Evolutionary conservation across 192 early-diverging fungal species (phyloP).

Genomic region (Coemansia sp.): DNA sequence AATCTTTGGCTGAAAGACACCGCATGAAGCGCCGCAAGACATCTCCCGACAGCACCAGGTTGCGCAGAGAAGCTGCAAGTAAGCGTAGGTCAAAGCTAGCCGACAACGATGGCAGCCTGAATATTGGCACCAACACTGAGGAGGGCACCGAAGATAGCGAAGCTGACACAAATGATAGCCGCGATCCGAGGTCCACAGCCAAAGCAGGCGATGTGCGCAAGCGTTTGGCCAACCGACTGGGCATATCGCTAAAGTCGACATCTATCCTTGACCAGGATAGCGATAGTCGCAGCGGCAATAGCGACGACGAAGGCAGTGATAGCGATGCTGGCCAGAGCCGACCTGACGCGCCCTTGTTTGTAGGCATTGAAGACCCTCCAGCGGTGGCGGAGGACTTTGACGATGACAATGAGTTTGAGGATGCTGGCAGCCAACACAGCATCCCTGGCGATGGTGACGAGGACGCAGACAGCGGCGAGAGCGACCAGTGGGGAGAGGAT

Average conservation of each 20-base stretch:
- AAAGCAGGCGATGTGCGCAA: background rate
- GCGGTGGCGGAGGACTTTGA: background rate
- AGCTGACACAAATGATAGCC: slow-evolving; percentile 2
- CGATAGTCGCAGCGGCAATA: slow-evolving; percentile 6
- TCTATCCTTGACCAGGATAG: slow-evolving; percentile 8
- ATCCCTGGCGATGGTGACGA: background rate
- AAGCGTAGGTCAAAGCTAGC: slow-evolving; percentile 14
- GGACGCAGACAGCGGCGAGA: slow-evolving; percentile 6
- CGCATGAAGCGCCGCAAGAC: slow-evolving; percentile 31
- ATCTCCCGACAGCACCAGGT: slow-evolving; percentile 11
- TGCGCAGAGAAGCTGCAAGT: background rate
- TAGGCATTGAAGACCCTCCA: slow-evolving; percentile 15
- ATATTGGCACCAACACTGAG: slow-evolving; percentile 21
- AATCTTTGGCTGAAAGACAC: background rate
- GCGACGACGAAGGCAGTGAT: slow-evolving; percentile 13
- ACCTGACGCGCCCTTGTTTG: slow-evolving; percentile 18
- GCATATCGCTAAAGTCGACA: slow-evolving; percentile 9
- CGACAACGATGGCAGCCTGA: slow-evolving; percentile 32
- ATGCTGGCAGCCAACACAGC: slow-evolving; percentile 1
- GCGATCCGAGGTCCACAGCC: background rate
- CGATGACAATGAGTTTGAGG: slow-evolving; percentile 15
- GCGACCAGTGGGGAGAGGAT: slow-evolving; percentile 49
- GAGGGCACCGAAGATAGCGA: slow-evolving; percentile 22
- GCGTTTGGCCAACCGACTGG: slow-evolving; percentile 10
- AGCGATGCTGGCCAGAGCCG: slow-evolving; percentile 6